Conservation (phyloP, 2,329 filamentous ascomycete species). For the Xylaria sp. region DNA sequence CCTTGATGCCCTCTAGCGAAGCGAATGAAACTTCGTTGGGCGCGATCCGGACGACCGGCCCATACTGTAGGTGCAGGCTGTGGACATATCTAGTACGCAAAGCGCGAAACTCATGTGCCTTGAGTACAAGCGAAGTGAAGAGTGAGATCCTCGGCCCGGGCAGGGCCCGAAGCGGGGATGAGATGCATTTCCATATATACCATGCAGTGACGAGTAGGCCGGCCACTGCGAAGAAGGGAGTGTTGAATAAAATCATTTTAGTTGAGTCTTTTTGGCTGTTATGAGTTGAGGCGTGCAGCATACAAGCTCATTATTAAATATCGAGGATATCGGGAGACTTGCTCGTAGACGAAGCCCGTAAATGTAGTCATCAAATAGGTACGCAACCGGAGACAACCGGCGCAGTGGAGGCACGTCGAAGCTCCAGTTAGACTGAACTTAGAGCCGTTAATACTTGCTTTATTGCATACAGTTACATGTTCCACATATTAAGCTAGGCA, state of each 20-base stretch:
- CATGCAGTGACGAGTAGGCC: slow-evolving; percentile 34
- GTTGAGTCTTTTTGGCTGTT: background rate
- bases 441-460: slow-evolving; percentile 4
- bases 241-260: slow-evolving; percentile 45
- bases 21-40: slow-evolving; percentile 71
- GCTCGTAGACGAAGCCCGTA: background rate
- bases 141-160: slow-evolving; percentile 62
- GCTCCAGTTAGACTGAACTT: background rate
- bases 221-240: slow-evolving; percentile 36
- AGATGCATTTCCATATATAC: slow-evolving; percentile 47
- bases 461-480: slow-evolving; percentile 17
- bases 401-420: slow-evolving; percentile 14
- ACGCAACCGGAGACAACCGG: slow-evolving; percentile 3
- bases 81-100: slow-evolving; percentile 67
- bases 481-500: background rate
- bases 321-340: background rate
- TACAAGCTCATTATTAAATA: background rate
- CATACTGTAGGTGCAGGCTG: slow-evolving; percentile 64
- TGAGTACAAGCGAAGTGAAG: slow-evolving; percentile 63
- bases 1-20: slow-evolving; percentile 66
- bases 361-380: background rate
- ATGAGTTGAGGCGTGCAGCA: background rate
- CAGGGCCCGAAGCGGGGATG: slow-evolving; percentile 55
- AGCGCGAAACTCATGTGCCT: slow-evolving; percentile 67
- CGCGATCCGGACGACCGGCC: slow-evolving; percentile 66